Conservation (phyloP, 371 early-diverging fungal species). For the Mortierella sp. region DNA sequence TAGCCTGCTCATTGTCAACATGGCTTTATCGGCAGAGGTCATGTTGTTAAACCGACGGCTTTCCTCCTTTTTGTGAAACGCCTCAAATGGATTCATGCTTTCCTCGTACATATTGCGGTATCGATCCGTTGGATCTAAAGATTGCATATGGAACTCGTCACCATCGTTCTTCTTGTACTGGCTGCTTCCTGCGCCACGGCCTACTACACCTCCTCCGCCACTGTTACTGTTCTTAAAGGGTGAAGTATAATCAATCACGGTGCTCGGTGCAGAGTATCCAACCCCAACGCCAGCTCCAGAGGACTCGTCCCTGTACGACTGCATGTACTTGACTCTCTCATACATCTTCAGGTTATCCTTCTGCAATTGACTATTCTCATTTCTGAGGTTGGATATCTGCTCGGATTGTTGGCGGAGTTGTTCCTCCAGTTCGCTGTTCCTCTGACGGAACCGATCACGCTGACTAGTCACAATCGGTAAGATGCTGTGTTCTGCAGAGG, state of each 20-base stretch:
- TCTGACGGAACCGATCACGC: slow-evolving; percentile 89
- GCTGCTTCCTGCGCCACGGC: slow-evolving; percentile 20
- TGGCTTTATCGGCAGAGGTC: slow-evolving; percentile 82
- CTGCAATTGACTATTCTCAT: slow-evolving; percentile 74
- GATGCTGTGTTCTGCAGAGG: slow-evolving; percentile 66
- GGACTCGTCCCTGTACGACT: slow-evolving; percentile 62
- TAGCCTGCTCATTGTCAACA: slow-evolving; percentile 72
- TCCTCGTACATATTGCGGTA: slow-evolving; percentile 88
- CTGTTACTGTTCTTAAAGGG: slow-evolving; percentile 26
- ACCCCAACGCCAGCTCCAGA: slow-evolving; percentile 35
- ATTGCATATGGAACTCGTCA: slow-evolving; percentile 50
- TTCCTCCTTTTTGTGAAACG: slow-evolving; percentile 85
- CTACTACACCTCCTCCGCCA: slow-evolving; percentile 17
- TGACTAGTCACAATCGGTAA: slow-evolving; percentile 90
- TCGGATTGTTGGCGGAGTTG: slow-evolving; percentile 69
- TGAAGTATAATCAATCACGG: slow-evolving; percentile 40
- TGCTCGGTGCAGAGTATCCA: slow-evolving; percentile 19
- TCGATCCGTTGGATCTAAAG: slow-evolving; percentile 70
- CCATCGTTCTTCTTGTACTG: slow-evolving; percentile 50
- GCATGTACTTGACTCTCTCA: slow-evolving; percentile 85
- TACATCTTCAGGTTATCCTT: slow-evolving; percentile 89
- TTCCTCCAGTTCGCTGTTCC: slow-evolving; percentile 87
- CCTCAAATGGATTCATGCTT: slow-evolving; percentile 89
- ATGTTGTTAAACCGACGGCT: slow-evolving; percentile 77
- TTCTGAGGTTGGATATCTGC: slow-evolving; percentile 72